These are phyloP conservation scores for Aulographum hederae DNA, from an alignment of 2,329 filamentous ascomycete species.

Conservation along the genomic window DNA sequence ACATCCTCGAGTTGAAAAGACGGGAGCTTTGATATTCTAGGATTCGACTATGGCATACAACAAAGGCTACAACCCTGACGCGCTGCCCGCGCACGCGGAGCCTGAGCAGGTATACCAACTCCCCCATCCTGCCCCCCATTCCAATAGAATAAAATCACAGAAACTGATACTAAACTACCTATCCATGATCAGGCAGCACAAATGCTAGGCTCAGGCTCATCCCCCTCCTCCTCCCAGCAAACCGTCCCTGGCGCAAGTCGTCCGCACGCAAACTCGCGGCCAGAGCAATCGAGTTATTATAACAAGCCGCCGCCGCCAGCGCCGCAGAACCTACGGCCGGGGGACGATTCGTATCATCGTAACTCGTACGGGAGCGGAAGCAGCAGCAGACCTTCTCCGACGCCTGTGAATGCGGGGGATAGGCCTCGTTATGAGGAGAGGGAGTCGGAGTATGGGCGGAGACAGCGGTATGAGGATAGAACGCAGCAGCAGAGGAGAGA, in stretches of 20 bases:
- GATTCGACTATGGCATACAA: constrained; percentile 99
- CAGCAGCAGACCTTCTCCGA: constrained; percentile 12
- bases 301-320: constrained; percentile 23
- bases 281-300: constrained; percentile 16
- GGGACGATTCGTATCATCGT: constrained; percentile 14
- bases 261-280: no score
- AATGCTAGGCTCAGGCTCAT: constrained; percentile 2
- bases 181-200: constrained; percentile 13
- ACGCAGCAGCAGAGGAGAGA: no score
- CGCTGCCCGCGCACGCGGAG: constrained; percentile 76
- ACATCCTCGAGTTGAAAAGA: no score
- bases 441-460: no score
- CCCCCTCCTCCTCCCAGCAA: constrained; percentile 14
- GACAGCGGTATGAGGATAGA: no score
- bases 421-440: no score
- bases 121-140: constrained; percentile 1
- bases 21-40: no score
- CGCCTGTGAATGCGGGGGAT: no score
- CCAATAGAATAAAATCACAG: neutral
- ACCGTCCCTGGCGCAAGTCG: no score
- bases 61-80: constrained; percentile 80
- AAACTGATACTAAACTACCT: neutral
- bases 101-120: constrained; percentile 42
- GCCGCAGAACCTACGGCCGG: constrained; percentile 17
- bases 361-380: constrained; percentile 13